A percentile compares a stretch with the other conserved stretches of the same genome.
Evolutionary conservation across 352 stramenopile species (phyloP).

Genomic region (Globisporangium cylindrosporum): DNA sequence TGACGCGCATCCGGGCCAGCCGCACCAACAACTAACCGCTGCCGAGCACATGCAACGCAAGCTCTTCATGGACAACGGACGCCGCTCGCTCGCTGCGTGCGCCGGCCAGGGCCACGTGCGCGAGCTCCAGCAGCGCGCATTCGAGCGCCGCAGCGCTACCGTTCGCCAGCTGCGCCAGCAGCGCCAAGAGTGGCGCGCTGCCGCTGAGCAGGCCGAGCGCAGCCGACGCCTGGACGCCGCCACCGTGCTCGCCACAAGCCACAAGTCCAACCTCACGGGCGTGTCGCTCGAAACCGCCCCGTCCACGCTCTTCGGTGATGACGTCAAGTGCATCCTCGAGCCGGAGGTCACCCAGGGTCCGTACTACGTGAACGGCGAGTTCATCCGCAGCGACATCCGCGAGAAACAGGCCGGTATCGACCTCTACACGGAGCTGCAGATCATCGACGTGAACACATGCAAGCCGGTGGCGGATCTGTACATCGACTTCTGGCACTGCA

Average conservation of each 20-base stretch:
- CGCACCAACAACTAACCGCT: background rate
- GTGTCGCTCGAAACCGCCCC: slow-evolving; percentile 2
- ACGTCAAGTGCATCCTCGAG: slow-evolving; percentile 17
- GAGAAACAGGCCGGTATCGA: slow-evolving; percentile 7
- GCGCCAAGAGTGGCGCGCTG: background rate
- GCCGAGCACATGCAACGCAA: background rate
- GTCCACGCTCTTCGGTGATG: slow-evolving; percentile 3
- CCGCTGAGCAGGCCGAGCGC: too few relatives aligned
- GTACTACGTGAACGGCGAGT: slow-evolving; percentile 19
- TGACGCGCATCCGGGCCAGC: slow-evolving; percentile 7
- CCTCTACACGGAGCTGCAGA: slow-evolving; percentile 15
- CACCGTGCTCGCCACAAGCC: slow-evolving; percentile 10
- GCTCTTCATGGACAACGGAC: slow-evolving; percentile 9
- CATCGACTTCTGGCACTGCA: slow-evolving; percentile 23
- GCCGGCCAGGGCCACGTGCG: slow-evolving; percentile 3
- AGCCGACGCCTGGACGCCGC: slow-evolving; percentile 3
- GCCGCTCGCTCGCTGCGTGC: slow-evolving; percentile 16
- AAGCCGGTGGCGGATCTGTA: slow-evolving; percentile 11
- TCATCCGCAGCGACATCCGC: slow-evolving; percentile 15
- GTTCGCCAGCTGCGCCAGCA: slow-evolving; percentile 3
- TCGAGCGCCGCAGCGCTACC: slow-evolving; percentile 1
- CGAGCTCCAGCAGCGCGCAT: slow-evolving; percentile 9
- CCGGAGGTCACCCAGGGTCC: slow-evolving; percentile 12
- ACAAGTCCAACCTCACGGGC: slow-evolving; percentile 14
- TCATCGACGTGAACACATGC: slow-evolving; percentile 21